Evolutionary conservation across 768 basidiomycete genomes (phyloP), one percentile per base, ranked within the genome.

Genomic region (Pisolithus albus): DNA sequence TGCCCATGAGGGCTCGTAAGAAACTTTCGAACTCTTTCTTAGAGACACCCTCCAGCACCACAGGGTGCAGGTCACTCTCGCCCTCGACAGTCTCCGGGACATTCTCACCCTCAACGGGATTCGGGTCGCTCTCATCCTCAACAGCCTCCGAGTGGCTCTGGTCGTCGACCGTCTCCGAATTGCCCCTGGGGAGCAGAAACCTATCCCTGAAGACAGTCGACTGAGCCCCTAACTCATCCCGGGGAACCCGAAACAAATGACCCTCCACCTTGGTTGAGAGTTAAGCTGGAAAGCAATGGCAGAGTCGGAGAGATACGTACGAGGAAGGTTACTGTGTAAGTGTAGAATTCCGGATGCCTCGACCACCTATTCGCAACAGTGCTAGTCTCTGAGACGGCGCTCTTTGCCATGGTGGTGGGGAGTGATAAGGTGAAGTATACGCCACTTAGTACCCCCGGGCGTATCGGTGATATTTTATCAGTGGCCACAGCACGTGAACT

Each of bases 201-300:
- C 63, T 55, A 42, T 56, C 56, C 19, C 46, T 24, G 38, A 64
- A 64, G 23, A 51, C 19, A n/a, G 32, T 52, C 9, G 62, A 64
- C n/a, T 57, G 53, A 1, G 28, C 23, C 37, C 58, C 56, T 18
- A 64, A 55, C 0, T 56, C 53, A 3, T 26, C 23, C 3, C 61
- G 53, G 4, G 62, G 59, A 1, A 64, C 34, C 39, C 49, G 56
- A 41, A 65, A 64, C 16, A 64, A 42, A 23, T 32, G 38, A 38
- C 52, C 52, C 24, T 63, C 62, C 5, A 64, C 62, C 61, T 23
- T 64, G 13, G 23, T 5, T 18, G 19, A 48, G 19, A 6, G 23
- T 3, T 11, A 23, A 5, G 21, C 24, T 11, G 18, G 44, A 9
- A 23, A 7, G 16, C n/a, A n/a, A n/a, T 13, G 15, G 15, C 46